Conservation (phyloP, 768 basidiomycete species). For the Punctularia strigosozonata region DNA sequence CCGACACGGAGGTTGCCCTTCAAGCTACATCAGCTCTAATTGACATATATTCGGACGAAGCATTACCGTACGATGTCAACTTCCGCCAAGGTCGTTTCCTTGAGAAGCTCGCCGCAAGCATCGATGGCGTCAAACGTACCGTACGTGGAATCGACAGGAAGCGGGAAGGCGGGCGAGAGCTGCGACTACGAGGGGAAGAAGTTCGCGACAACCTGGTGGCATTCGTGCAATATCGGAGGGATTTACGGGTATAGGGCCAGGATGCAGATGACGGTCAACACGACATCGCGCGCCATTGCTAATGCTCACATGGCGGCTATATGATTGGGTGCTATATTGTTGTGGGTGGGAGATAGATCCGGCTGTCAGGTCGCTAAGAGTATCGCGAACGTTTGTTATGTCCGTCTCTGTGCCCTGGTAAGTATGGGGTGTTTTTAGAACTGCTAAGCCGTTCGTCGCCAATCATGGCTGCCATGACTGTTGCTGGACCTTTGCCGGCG, state of each 20-base stretch:
- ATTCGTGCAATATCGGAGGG: conserved; percentile 63
- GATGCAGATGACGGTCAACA: too few relatives aligned
- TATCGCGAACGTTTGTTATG: too few relatives aligned
- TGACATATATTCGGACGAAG: conserved; percentile 90
- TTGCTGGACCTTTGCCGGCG: too few relatives aligned
- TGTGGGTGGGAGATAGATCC: too few relatives aligned
- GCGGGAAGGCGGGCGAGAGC: conserved; percentile 53
- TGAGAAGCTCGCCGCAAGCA: conserved; percentile 38
- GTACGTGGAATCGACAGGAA: conserved; percentile 57
- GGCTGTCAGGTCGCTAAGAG: too few relatives aligned
- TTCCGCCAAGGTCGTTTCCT: conserved; percentile 57
- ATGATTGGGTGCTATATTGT: too few relatives aligned
- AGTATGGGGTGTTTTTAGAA: too few relatives aligned
- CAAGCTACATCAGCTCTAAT: conserved; percentile 77
- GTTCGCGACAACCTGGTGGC: conserved; percentile 64
- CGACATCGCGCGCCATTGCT: too few relatives aligned
- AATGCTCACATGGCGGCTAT: too few relatives aligned
- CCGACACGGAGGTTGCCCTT: conserved; percentile 57
- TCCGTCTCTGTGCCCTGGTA: too few relatives aligned
- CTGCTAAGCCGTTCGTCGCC: too few relatives aligned
- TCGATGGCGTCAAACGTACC: conserved; percentile 50
- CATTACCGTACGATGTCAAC: conserved; percentile 65
- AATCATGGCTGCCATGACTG: too few relatives aligned
- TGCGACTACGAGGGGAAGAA: conserved; percentile 62
- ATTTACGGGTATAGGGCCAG: conserved; percentile 31